Base-by-base conservation (phyloP, 257 asterid genomes). In the Solanum pimpinellifolium region DNA sequence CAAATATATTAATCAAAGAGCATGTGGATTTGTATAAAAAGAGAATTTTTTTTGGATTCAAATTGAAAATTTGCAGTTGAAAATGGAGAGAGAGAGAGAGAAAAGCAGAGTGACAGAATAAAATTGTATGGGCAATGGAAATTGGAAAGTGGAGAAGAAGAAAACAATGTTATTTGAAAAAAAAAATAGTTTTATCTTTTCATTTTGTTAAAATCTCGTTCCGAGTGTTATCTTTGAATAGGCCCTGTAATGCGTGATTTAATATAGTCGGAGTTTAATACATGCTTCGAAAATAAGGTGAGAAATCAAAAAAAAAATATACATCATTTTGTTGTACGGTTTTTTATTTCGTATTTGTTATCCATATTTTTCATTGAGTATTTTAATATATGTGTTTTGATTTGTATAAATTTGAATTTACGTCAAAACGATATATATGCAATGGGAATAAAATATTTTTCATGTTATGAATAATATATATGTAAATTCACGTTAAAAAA, bases 11-110 rank as follows among this genome's bases (percentile, higher is more conserved):
- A 74, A 44, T 59, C 76, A 89, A 73, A 74, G 62, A 25, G 44
- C 84, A 88, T 70, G 85, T 83, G 87, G 7, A 31, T 39, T 73
- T 86, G 87, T 86, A 85, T 84, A 83, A 87, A 78, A 33, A 59
- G 87, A 77, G 89, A 86, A 18, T 4, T 70, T 16, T 29, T 70
- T 70, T 29, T 31, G 3, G 12, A 9, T 35, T 37, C 29, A 73
- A 44, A 56, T 56, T 62, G 3, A 66, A 13, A 27, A 65, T 25
- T 14, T 25, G 33, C 62, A 44, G 65, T 42, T 85, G 68, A 20
- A 68, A 60, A 86, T 42, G 49, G 87, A 60, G 76, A 69, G 46
- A 89, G 68, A 74, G 75, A 21, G 47, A 72, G 72, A 41, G 44
- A 62, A n/a, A 21, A 75, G 82, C 62, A 68, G 33, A n/a, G 86